Conservation (phyloP, 345 rosid genomes). For the Lepidium africanum region DNA sequence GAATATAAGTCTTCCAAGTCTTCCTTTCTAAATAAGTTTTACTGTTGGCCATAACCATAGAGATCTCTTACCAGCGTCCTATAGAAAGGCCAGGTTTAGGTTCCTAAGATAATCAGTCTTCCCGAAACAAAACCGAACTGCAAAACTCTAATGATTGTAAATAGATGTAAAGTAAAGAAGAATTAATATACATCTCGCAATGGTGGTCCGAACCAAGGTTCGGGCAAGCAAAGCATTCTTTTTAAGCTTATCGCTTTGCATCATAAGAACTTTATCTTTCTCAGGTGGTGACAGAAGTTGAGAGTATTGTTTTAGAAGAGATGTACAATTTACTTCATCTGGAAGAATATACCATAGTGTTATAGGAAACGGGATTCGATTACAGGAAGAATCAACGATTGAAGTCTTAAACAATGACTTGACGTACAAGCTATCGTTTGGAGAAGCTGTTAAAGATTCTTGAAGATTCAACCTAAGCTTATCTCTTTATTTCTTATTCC, state of each 20-base stretch:
- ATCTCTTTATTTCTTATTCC: too few relatives aligned
- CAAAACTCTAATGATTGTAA: background rate
- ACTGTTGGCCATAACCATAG: background rate
- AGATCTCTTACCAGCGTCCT: background rate
- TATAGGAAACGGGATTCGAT: too few relatives aligned
- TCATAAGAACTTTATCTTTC: conserved; percentile 42
- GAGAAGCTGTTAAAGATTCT: too few relatives aligned
- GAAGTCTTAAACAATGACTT: too few relatives aligned
- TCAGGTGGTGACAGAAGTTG: conserved; percentile 61
- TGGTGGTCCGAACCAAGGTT: conserved; percentile 69
- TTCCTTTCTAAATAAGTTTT: background rate
- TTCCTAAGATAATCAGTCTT: background rate
- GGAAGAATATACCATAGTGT: conserved; percentile 68
- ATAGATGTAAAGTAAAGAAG: background rate
- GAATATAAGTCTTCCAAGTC: background rate
- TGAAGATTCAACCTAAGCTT: too few relatives aligned
- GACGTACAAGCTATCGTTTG: too few relatives aligned
- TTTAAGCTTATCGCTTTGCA: conserved; percentile 49
- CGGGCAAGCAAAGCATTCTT: conserved; percentile 77
- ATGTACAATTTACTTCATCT: conserved; percentile 51
- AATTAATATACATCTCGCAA: conserved; percentile 65
- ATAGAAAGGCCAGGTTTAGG: background rate
- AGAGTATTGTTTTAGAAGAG: conserved; percentile 51
- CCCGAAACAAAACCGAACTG: background rate
- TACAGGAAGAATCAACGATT: too few relatives aligned